phyloP scores from a whole-genome alignment of 1,139 yeast genomes.

The Debaryomycetaceae sp. region DNA sequence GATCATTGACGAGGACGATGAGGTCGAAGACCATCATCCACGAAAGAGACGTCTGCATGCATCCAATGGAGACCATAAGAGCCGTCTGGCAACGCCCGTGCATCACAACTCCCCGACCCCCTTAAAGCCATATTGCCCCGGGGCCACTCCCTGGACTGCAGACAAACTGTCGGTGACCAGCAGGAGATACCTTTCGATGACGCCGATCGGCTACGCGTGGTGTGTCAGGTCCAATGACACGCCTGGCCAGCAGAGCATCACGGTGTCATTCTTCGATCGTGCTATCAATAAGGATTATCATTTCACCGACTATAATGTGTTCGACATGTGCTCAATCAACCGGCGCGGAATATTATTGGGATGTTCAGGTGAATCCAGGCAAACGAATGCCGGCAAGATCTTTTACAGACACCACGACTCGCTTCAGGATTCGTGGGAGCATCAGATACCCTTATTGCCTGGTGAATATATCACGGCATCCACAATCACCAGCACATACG shows the following conservation, averaged over 20 bases:
- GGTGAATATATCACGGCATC: conserved; percentile 36
- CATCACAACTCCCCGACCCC: conserved; percentile 2
- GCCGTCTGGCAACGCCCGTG: not conserved
- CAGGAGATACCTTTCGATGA: conserved; percentile 78
- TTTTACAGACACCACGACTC: conserved; percentile 44
- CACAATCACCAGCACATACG: conserved; percentile 23
- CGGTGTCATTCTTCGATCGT: conserved; percentile 83
- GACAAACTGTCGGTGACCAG: conserved; percentile 26
- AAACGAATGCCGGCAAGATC: conserved; percentile 24
- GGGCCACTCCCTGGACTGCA: conserved; percentile 78
- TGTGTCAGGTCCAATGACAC: conserved; percentile 43
- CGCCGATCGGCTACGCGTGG: conserved; percentile 79
- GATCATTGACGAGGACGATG: conserved; percentile 37
- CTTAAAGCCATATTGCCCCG: conserved; percentile 57
- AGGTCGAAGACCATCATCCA: conserved; percentile 12
- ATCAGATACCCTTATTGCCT: conserved; percentile 30
- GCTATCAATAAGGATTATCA: conserved; percentile 79
- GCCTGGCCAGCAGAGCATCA: conserved; percentile 53
- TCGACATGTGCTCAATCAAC: conserved; percentile 73
- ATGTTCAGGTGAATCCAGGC: conserved; percentile 24
- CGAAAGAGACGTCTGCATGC: conserved; percentile 16
- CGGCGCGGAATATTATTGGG: conserved; percentile 66
- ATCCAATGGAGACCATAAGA: conserved; percentile 11
- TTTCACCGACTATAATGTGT: conserved; percentile 69
- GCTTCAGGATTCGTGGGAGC: conserved; percentile 44